Conservation (phyloP, 495 filamentous ascomycete species). For the Aspergillus biplanus region DNA sequence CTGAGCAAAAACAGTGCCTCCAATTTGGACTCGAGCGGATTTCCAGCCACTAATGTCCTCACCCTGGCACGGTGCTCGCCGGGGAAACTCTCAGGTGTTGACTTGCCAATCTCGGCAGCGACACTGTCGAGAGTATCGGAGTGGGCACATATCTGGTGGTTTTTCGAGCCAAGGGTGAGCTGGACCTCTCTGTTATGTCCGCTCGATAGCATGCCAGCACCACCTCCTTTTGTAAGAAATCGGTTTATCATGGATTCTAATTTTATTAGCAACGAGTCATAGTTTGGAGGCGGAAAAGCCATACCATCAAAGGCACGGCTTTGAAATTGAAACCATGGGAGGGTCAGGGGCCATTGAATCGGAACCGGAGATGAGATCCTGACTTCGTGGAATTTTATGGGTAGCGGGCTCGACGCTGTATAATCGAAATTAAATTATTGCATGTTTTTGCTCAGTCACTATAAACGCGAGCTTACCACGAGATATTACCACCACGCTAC, state of each 20-base stretch:
- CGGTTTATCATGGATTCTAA: background rate
- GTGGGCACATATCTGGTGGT: background rate
- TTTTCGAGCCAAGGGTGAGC: background rate
- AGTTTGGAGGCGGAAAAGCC: too few relatives aligned
- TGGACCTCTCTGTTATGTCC: background rate
- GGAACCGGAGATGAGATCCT: background rate
- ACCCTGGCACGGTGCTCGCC: background rate
- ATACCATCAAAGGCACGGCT: background rate
- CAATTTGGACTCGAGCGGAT: background rate
- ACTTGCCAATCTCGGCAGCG: background rate
- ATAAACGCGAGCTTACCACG: background rate
- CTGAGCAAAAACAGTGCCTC: background rate
- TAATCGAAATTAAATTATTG: background rate
- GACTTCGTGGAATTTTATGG: background rate
- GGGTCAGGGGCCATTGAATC: background rate
- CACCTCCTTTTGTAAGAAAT: background rate
- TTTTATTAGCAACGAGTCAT: background rate
- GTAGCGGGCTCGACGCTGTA: background rate
- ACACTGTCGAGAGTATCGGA: background rate
- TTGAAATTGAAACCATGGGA: background rate
- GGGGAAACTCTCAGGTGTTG: background rate
- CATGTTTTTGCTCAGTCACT: background rate
- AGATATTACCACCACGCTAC: background rate
- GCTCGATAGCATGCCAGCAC: background rate
- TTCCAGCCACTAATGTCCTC: background rate